Base-by-base conservation (phyloP, 2,329 filamentous ascomycete genomes). In the Lachnellula suecica region DNA sequence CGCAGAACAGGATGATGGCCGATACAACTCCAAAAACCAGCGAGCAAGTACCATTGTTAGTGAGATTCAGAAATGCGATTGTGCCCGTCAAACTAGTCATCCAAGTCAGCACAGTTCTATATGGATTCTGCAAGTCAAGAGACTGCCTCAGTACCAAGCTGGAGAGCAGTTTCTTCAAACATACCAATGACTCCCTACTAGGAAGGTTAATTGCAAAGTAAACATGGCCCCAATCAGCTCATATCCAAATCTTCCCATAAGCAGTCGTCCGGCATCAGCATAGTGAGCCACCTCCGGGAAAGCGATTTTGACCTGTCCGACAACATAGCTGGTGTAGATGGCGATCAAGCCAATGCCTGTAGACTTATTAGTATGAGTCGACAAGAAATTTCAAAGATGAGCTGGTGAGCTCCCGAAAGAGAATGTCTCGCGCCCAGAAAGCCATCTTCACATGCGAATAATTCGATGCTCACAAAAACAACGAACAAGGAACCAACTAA, bases 1-100 rank as follows among this genome's bases (percentile, higher is more conserved):
- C 69, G 6, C 79, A 38, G 51, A 82, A 74, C 31, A 76, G 79
- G 6, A 85, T 45, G 11, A 79, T 47, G 55, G 79, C 66, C 0
- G 78, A 79, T 2, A 79, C 66, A 8, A 80, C 66, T 7, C 73
- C 76, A 60, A 79, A 85, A 1, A 78, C 70, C 54, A 85, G 76
- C 1, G 79, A 79, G 65, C 82, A 86, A 2, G 74, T 72, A 1
- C 70, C 75, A 61, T 82, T 75, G 4, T 74, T 65, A 1, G 79
- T 83, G 48, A 85, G 67, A 3, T 74, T 77, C 54, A 82, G 81
- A 67, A 84, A 74, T 51, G 80, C 80, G 56, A 84, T 79, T n/a
- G 73, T 74, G 62, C 83, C 84, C 0, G 80, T 82, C 53, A 85
- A 70, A 25, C 40, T 43, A 13, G 11, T 17, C 15, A 25, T 9